These are phyloP conservation scores for Penicillium taxi DNA, from an alignment of 495 filamentous ascomycete genomes.

Conservation along the genomic window DNA sequence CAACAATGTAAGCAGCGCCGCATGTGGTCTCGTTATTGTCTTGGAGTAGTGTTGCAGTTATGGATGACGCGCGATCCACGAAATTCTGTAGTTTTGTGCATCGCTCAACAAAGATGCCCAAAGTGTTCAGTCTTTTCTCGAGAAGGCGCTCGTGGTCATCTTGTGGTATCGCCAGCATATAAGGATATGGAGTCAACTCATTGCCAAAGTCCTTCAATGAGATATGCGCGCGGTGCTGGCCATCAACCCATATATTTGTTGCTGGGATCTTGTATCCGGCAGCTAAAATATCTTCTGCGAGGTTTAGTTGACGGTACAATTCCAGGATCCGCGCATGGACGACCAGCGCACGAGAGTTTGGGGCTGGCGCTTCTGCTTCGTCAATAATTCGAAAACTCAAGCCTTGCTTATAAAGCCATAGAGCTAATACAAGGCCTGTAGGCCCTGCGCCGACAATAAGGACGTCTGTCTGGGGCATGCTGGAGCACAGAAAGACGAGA, in stretches of 20 bases:
- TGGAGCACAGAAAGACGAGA: too few relatives aligned
- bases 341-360: conserved; percentile 28
- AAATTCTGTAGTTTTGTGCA: conserved; percentile 19
- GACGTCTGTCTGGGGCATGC: conserved; percentile 24
- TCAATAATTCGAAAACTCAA: conserved; percentile 32
- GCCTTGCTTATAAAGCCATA: conserved; percentile 31
- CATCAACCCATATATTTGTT: conserved; percentile 30
- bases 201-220: conserved; percentile 18
- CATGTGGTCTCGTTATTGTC: conserved; percentile 13
- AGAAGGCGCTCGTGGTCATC: conserved; percentile 32
- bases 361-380: conserved; percentile 16
- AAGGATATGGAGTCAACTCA: conserved; percentile 30
- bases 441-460: conserved; percentile 37
- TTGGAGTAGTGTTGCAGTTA: conserved; percentile 21
- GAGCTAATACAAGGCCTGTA: conserved; percentile 33
- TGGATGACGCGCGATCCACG: conserved; percentile 14
- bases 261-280: conserved; percentile 26
- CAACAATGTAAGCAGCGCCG: conserved; percentile 26
- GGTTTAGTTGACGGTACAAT: conserved; percentile 31
- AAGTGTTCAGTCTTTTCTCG: conserved; percentile 22
- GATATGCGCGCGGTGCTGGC: conserved; percentile 17
- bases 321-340: conserved; percentile 40
- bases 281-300: conserved; percentile 26
- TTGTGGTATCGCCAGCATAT: conserved; percentile 23
- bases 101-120: conserved; percentile 28